These are phyloP conservation scores for Gamsiella multidivaricata DNA, from an alignment of 192 early-diverging fungal species.

Conservation along the genomic window DNA sequence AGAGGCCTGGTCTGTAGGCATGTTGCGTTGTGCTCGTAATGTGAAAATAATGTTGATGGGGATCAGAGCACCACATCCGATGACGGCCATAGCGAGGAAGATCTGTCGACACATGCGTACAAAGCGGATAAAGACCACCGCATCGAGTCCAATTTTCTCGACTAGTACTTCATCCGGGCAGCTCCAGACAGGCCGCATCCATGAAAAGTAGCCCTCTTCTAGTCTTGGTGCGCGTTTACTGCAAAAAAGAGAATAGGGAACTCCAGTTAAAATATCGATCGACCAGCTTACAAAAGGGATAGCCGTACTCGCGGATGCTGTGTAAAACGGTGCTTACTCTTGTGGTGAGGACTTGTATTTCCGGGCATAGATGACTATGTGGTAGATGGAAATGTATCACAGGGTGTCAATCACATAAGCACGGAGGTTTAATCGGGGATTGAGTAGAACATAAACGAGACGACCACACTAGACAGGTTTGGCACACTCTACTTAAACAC, in stretches of 20 bases:
- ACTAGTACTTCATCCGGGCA: constrained; percentile 68
- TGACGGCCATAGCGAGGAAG: constrained; percentile 64
- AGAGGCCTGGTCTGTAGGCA: constrained; percentile 33
- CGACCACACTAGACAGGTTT: too few species aligned
- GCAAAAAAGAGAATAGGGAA: constrained; percentile 3
- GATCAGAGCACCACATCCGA: constrained; percentile 70
- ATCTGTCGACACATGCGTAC: constrained; percentile 67
- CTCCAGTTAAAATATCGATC: background rate
- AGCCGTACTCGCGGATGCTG: too few species aligned
- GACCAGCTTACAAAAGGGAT: background rate
- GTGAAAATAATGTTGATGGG: constrained; percentile 71
- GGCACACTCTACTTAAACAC: too few species aligned
- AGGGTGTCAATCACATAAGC: too few species aligned
- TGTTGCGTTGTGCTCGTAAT: constrained; percentile 27
- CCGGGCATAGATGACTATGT: constrained; percentile 46
- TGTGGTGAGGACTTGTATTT: constrained; percentile 37
- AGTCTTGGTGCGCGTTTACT: constrained; percentile 74
- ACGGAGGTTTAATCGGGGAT: too few species aligned
- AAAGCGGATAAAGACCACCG: constrained; percentile 77
- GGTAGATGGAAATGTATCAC: background rate
- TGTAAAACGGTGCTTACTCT: constrained; percentile 27
- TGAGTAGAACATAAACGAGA: too few species aligned
- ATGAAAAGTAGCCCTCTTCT: constrained; percentile 70
- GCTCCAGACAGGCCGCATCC: constrained; percentile 68
- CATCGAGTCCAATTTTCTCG: constrained; percentile 76